Evolutionary conservation across 179 eudicot genomes (phyloP).

Genomic region (Spinacia oleracea): DNA sequence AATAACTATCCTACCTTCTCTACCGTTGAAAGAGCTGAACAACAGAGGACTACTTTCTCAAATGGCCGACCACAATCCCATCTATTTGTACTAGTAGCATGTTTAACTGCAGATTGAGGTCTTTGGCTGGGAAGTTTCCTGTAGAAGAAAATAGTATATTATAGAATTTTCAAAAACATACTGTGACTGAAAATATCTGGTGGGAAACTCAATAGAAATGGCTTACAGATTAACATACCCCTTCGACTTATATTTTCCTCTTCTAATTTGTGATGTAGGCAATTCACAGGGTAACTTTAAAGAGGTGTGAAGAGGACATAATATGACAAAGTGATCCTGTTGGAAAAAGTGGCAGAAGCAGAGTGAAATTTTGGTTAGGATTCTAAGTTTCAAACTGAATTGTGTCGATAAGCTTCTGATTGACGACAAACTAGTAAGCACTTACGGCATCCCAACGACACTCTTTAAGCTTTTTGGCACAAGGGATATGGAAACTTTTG

Average conservation of each 20-base stretch:
- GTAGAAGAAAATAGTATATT: constrained; percentile 10
- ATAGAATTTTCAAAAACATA: not conserved
- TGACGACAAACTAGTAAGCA: constrained; percentile 4
- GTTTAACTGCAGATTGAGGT: constrained; percentile 36
- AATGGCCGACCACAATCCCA: constrained; percentile 50
- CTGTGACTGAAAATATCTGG: not conserved
- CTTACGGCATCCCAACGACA: constrained; percentile 95
- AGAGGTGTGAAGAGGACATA: constrained; percentile 82
- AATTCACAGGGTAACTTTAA: constrained; percentile 71
- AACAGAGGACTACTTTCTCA: constrained; percentile 68
- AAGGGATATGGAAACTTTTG: constrained; percentile 89
- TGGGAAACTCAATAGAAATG: not conserved
- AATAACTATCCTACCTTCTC: constrained; percentile 58
- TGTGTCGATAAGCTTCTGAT: not conserved
- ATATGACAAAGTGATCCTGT: constrained; percentile 90
- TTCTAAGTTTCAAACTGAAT: not conserved
- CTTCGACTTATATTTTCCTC: constrained; percentile 37
- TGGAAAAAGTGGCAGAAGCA: constrained; percentile 15
- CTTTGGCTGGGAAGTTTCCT: constrained; percentile 39
- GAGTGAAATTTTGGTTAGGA: not conserved
- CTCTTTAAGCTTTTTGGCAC: constrained; percentile 67
- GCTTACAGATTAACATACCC: constrained; percentile 39
- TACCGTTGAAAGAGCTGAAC: constrained; percentile 66
- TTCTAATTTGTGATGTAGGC: constrained; percentile 37
- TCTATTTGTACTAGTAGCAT: constrained; percentile 19